These are phyloP conservation scores for Thraustochytrium striatum DNA, from an alignment of 352 stramenopile genomes.

Conservation along the genomic window DNA sequence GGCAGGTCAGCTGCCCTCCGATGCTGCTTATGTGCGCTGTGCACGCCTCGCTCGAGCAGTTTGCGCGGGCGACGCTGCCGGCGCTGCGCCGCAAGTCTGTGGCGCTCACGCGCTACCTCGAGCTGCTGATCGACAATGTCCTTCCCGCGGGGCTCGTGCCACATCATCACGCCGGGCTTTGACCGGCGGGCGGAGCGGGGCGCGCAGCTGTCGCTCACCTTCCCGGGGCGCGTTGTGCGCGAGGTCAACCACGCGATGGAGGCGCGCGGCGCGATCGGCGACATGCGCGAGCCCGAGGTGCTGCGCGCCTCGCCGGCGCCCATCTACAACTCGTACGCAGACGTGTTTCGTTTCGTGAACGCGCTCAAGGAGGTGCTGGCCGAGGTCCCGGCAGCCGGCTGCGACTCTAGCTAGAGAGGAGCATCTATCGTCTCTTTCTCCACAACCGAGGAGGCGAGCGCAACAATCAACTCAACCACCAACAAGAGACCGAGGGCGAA, in stretches of 20 bases:
- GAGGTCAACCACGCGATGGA: constrained; percentile 38
- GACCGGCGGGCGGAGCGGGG: constrained; percentile 44
- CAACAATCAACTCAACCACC: neutral
- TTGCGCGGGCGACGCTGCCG: constrained; percentile 52
- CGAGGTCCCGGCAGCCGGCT: neutral
- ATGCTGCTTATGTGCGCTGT: constrained; percentile 52
- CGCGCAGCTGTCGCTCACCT: constrained; percentile 55
- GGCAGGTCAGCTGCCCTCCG: constrained; percentile 57
- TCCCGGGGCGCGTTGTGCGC: constrained; percentile 52
- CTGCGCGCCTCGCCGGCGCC: constrained; percentile 56
- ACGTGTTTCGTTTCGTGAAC: constrained; percentile 53
- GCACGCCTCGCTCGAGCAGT: constrained; percentile 52
- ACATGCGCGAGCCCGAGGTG: constrained; percentile 55
- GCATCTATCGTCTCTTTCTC: neutral
- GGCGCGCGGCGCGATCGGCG: constrained; percentile 51
- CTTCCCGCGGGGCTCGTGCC: constrained; percentile 25
- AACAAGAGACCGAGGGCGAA: neutral
- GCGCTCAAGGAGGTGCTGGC: constrained; percentile 50
- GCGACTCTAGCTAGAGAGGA: neutral
- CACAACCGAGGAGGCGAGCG: neutral
- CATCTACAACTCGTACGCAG: constrained; percentile 56
- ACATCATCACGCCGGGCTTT: constrained; percentile 54
- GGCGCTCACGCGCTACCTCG: constrained; percentile 56
- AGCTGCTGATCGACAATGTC: constrained; percentile 47
- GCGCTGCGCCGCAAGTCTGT: constrained; percentile 54